phyloP scores from a whole-genome alignment of 2,329 filamentous ascomycete genomes.

The Leptodontidium sp. region DNA sequence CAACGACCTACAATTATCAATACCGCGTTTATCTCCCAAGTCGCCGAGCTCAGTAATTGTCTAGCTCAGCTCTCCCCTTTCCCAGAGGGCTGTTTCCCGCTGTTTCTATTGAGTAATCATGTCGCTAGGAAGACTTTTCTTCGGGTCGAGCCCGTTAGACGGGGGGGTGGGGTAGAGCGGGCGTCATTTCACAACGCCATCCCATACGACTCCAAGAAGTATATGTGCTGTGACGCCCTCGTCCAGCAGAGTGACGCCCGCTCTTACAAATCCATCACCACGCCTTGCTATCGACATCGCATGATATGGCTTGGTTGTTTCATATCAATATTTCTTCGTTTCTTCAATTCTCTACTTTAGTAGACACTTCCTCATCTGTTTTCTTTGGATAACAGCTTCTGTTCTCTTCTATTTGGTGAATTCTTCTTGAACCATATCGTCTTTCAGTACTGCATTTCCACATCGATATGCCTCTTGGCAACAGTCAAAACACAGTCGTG shows the following conservation, averaged over 20 bases:
- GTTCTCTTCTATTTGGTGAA: neutral
- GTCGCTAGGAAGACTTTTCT: slow-evolving; percentile 19
- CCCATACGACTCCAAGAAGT: slow-evolving; percentile 11
- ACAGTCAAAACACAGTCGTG: neutral
- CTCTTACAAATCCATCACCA: slow-evolving; percentile 24
- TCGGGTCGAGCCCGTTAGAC: slow-evolving; percentile 18
- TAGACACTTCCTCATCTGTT: slow-evolving; percentile 2
- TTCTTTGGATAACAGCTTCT: slow-evolving; percentile 9
- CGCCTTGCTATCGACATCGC: slow-evolving; percentile 7
- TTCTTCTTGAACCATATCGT: neutral
- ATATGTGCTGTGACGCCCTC: slow-evolving; percentile 32
- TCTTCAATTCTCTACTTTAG: slow-evolving; percentile 4
- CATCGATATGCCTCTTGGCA: slow-evolving; percentile 5
- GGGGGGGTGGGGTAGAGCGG: slow-evolving; percentile 5
- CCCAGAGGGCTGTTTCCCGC: neutral
- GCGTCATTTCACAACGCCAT: slow-evolving; percentile 26
- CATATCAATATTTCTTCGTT: slow-evolving; percentile 6
- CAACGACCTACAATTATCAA: neutral
- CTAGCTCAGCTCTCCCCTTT: slow-evolving; percentile 18
- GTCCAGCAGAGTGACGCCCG: slow-evolving; percentile 17
- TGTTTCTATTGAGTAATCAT: slow-evolving; percentile 25
- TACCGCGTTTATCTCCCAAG: neutral
- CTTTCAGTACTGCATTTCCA: neutral
- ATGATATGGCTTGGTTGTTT: slow-evolving; percentile 18
- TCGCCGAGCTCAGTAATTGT: slow-evolving; percentile 1